Conservation (phyloP, 2,329 filamentous ascomycete genomes). For the Hypoxylon sp. region DNA sequence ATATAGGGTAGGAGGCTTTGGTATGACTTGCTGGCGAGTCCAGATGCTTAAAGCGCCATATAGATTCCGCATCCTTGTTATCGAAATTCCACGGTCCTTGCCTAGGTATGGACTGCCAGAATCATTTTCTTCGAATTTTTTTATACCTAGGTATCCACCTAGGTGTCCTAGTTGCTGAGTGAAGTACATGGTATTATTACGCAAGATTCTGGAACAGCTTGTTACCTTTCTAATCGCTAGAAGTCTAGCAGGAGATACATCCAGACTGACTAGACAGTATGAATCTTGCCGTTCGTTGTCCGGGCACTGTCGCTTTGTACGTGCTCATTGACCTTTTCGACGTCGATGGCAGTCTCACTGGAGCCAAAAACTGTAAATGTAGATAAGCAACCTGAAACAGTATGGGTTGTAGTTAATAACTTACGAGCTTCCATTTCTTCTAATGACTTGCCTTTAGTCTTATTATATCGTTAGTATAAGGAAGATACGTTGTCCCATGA, state of each 20-base stretch:
- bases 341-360: constrained; percentile 39
- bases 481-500: not conserved
- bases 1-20: too few relatives aligned
- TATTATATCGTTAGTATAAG: constrained; percentile 14
- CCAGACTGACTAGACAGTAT: not conserved
- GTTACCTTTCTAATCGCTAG: not conserved
- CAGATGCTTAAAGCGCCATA: too few relatives aligned
- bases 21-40: too few relatives aligned
- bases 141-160: too few relatives aligned
- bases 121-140: too few relatives aligned
- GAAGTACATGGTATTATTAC: too few relatives aligned
- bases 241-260: not conserved
- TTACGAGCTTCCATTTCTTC: constrained; percentile 32
- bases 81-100: too few relatives aligned
- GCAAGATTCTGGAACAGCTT: too few relatives aligned
- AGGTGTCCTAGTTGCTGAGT: too few relatives aligned
- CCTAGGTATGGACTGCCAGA: too few relatives aligned
- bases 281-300: constrained; percentile 2
- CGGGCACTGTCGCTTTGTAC: constrained; percentile 1
- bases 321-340: constrained; percentile 37
- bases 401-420: not conserved
- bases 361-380: constrained; percentile 28
- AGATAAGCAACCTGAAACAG: constrained; percentile 6
- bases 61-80: too few relatives aligned
- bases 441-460: constrained; percentile 35